Base-by-base conservation (phyloP, 768 basidiomycete species). In the Tephrocybe sp. region DNA sequence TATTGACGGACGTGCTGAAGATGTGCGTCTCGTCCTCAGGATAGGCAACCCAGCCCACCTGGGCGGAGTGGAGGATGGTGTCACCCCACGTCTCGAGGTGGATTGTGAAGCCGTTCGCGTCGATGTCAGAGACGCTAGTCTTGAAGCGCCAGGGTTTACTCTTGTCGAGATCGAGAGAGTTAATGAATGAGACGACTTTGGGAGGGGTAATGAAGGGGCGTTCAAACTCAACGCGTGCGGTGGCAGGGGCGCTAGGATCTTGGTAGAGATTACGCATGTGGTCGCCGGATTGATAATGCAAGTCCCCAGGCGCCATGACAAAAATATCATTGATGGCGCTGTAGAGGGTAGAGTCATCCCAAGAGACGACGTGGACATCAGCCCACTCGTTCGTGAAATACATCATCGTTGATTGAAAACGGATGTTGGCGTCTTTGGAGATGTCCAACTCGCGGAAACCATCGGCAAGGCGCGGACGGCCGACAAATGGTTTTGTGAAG, bases 31-130 rank as follows among this genome's bases (percentile, higher is more conserved):
- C n/a, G n/a, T n/a, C n/a, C n/a, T n/a, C n/a, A n/a, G n/a, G n/a
- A n/a, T n/a, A n/a, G n/a, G n/a, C n/a, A n/a, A n/a, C n/a, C 48
- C 48, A 49, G 12, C 27, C 23, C 11, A 36, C 48, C 21, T 31
- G 12, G 10, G 27, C 48, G 11, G 48, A 10, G 15, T 49, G 42
- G 21, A 49, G 40, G 29, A 31, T 34, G 15, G 40, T 42, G 40
- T 42, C n/a, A n/a, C n/a, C n/a, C n/a, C n/a, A n/a, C n/a, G n/a
- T n/a, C n/a, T n/a, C n/a, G n/a, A n/a, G n/a, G 29, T 49, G 25
- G 40, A 49, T 16, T 16, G 48, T 49, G 39, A 31, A 49, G 27
- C 48, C 40, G 7, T 42, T 42, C 22, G n/a, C 27, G 25, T 33
- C 39, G 39, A 49, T 49, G 48, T n/a, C 31, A 22, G 40, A n/a